Base-by-base conservation (phyloP, 2,329 filamentous ascomycete genomes). In the Stachybotrys chlorohalonatus region DNA sequence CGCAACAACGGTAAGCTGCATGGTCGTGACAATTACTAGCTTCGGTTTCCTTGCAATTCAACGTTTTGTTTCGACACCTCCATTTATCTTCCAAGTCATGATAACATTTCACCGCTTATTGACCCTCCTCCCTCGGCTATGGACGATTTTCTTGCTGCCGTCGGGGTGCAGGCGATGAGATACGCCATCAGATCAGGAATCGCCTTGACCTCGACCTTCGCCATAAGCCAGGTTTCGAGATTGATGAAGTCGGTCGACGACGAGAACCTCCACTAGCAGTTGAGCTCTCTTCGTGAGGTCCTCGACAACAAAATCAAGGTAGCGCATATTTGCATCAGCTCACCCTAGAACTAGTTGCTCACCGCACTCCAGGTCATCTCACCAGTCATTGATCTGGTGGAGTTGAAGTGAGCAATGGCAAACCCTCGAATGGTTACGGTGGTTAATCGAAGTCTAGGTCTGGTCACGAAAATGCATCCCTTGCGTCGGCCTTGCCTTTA, bases 131-230 rank as follows among this genome's bases (percentile, higher is more conserved):
- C 17, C 16, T 9, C 17, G 46, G 57, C 51, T 60, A 95, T 95
- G 90, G 90, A 95, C 68, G 77, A 77, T 53, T 76, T 84, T 58
- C 70, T 84, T 55, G 65, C 75, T 52, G 70, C 72, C 49, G 67
- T 84, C 56, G 80, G 80, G 58, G 70, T 75, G 51, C 90, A 95
- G 73, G 89, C 90, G 52, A 86, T 95, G 80, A 95, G 90, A 73
- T 95, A 94, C 81, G 91, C 91, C 67, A 92, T 96, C 64, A 80
- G 89, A 52, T 92, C 90, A 16, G 91, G 91, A 52, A 86, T 97
- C 60, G 84, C 88, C 51, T 81, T 96, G 60, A 96, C 92, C 2
- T 90, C 90, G 53, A 84, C 80, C 46, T 95, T 91, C 73, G 89
- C 91, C n/a, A 79, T 96, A 58, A 83, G 83, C 55, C 90, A 96